phyloP scores from a whole-genome alignment of 2,329 filamentous ascomycete genomes.

The Trichoderma simmonsii region DNA sequence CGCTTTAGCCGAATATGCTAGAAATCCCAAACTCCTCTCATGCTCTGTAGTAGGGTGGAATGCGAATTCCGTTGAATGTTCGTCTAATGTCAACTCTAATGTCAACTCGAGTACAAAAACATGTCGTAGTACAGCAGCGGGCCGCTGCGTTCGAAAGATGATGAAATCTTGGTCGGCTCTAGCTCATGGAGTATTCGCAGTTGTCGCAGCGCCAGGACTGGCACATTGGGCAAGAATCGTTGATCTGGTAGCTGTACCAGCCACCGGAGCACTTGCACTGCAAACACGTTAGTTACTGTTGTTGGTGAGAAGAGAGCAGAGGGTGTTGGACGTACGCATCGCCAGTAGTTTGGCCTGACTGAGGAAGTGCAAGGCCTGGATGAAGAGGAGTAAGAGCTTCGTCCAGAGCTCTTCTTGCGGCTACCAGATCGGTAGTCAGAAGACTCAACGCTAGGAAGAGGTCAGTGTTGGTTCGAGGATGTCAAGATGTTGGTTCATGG shows the following conservation, averaged over 20 bases:
- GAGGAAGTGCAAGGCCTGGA: background rate
- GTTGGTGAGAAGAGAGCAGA: background rate
- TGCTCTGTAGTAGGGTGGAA: slow-evolving; percentile 7
- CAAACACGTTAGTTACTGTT: background rate
- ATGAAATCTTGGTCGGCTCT: background rate
- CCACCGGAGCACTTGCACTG: slow-evolving; percentile 24
- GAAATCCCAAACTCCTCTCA: slow-evolving; percentile 7
- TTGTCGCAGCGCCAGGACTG: slow-evolving; percentile 21
- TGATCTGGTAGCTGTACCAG: slow-evolving; percentile 23
- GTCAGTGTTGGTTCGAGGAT: background rate
- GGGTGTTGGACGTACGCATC: slow-evolving; percentile 21
- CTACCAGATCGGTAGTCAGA: background rate
- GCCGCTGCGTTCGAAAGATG: background rate
- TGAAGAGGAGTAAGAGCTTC: background rate
- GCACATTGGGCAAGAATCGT: slow-evolving; percentile 24
- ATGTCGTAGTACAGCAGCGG: background rate
- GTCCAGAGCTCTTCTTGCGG: background rate
- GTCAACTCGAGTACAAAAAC: background rate
- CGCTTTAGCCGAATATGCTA: slow-evolving; percentile 4
- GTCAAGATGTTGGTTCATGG: background rate
- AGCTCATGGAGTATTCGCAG: slow-evolving; percentile 24
- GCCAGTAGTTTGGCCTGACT: slow-evolving; percentile 10
- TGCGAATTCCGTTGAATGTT: background rate
- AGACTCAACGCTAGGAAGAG: background rate
- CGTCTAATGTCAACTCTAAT: slow-evolving; percentile 6